Evolutionary conservation across 345 rosid species (phyloP).

Genomic region (Sisymbrium altissimum): DNA sequence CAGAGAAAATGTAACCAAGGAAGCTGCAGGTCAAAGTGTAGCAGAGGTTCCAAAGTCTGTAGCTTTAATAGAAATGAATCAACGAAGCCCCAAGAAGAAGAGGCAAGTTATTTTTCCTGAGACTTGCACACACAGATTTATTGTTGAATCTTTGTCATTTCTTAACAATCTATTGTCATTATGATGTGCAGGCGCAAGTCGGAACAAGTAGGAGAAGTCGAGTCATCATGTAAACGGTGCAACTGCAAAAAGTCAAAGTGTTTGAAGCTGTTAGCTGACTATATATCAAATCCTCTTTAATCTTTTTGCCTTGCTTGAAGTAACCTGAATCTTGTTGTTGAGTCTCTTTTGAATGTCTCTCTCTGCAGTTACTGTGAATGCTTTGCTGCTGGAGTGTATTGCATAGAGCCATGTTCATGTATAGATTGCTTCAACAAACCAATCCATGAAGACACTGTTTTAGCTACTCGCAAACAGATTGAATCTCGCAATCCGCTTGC

Average conservation of each 20-base stretch:
- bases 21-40: neutral
- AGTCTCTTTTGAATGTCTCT: neutral
- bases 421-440: constrained; percentile 95
- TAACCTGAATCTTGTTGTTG: neutral
- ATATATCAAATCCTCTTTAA: neutral
- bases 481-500: constrained; percentile 97
- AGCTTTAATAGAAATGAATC: constrained; percentile 39
- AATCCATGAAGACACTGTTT: constrained; percentile 83
- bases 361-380: constrained; percentile 89
- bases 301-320: neutral
- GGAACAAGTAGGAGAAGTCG: constrained; percentile 60
- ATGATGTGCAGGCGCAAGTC: constrained; percentile 52
- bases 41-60: constrained; percentile 37
- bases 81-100: constrained; percentile 70
- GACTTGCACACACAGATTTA: neutral
- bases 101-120: constrained; percentile 41
- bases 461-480: constrained; percentile 93
- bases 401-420: constrained; percentile 91
- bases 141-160: neutral
- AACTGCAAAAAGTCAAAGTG: constrained; percentile 96
- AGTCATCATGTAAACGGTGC: constrained; percentile 77
- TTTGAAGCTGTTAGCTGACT: constrained; percentile 83
- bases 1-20: constrained; percentile 44
- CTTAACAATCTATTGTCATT: neutral
- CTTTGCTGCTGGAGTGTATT: constrained; percentile 97